Conservation (phyloP, 2,329 filamentous ascomycete genomes). For the Sporothrix humicola region DNA sequence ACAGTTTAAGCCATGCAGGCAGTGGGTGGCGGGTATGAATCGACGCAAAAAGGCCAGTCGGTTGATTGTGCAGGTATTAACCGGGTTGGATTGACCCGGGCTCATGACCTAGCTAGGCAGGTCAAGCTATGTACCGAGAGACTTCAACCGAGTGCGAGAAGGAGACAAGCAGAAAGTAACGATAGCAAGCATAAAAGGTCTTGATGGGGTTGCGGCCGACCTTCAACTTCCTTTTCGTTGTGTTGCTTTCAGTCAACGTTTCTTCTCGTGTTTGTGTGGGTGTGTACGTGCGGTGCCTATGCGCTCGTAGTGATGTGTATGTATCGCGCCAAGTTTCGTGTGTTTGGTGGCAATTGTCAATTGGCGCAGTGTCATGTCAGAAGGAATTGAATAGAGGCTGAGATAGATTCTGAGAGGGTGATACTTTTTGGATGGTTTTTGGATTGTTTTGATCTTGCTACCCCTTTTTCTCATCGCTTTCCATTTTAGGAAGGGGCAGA, state of each 20-base stretch:
- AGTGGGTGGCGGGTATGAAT: background rate
- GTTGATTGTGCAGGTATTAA: slow-evolving; percentile 33
- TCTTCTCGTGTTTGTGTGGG: background rate
- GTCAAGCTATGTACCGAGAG: slow-evolving; percentile 25
- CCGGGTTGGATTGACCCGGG: slow-evolving; percentile 35
- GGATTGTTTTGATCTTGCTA: background rate
- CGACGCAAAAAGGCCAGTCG: slow-evolving; percentile 23
- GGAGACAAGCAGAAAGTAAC: background rate
- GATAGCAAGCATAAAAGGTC: background rate
- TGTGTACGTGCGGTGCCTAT: background rate
- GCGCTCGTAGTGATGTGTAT: background rate
- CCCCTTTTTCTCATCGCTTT: background rate
- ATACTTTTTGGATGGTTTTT: no score
- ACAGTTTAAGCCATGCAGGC: slow-evolving; percentile 13
- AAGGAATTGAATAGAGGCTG: background rate
- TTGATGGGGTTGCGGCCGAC: background rate
- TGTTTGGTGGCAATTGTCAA: background rate
- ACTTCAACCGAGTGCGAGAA: slow-evolving; percentile 12
- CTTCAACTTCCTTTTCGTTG: background rate
- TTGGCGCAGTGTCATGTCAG: background rate
- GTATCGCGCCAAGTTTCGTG: background rate
- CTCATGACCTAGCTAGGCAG: slow-evolving; percentile 34
- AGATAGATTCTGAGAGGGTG: background rate
- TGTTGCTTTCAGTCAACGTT: background rate
- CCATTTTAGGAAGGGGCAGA: background rate